Conservation (phyloP, 169 alveolate genomes). For the Plasmodium yoelii region DNA sequence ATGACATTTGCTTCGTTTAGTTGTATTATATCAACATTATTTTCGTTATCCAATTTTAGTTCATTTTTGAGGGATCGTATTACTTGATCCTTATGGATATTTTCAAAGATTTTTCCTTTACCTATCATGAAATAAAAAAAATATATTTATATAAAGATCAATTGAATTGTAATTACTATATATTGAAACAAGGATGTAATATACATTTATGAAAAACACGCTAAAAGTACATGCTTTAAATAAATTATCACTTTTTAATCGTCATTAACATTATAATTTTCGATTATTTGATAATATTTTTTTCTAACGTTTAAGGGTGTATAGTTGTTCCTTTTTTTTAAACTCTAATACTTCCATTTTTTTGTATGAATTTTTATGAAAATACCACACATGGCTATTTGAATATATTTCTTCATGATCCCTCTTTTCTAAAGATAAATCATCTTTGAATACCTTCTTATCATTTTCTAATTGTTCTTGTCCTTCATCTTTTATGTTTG, state of each 20-base stretch:
- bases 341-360: conserved; percentile 49
- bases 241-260: too few relatives aligned
- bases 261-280: too few relatives aligned
- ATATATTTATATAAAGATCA: neutral
- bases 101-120: conserved; percentile 47
- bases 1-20: conserved; percentile 50
- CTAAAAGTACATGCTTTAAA: too few relatives aligned
- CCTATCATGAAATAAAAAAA: conserved; percentile 21
- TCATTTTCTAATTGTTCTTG: neutral
- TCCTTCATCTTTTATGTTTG: conserved; percentile 32
- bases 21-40: conserved; percentile 42
- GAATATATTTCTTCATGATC: conserved; percentile 31
- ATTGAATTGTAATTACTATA: too few relatives aligned
- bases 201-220: too few relatives aligned
- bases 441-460: neutral
- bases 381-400: conserved; percentile 56
- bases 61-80: conserved; percentile 29
- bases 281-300: neutral
- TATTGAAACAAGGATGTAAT: too few relatives aligned
- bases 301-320: conserved; percentile 59
- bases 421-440: neutral
- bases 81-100: conserved; percentile 35
- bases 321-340: conserved; percentile 14
- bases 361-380: conserved; percentile 47
- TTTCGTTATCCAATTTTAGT: conserved; percentile 40